Percentiles rank a stretch among this genome's conserved stretches.
Evolutionary conservation across 495 filamentous ascomycete species (phyloP).

Genomic region (Filosporella fistucella): DNA sequence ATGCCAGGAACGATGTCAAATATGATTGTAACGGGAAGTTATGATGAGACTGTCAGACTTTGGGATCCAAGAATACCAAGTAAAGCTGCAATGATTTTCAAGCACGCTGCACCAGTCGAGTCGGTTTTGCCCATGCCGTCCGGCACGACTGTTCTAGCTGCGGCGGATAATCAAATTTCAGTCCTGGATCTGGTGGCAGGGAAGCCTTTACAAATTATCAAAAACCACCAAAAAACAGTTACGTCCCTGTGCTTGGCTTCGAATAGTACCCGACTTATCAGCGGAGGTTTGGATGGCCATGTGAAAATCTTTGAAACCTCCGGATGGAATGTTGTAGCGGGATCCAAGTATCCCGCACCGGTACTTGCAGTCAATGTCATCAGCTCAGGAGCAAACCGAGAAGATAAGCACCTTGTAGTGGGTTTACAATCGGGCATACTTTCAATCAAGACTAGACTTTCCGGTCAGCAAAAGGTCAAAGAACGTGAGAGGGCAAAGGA

Average conservation of each 20-base stretch:
- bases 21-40: constrained; percentile 79
- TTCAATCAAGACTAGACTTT: constrained; percentile 79
- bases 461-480: constrained; percentile 60
- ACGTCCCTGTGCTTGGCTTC: constrained; percentile 76
- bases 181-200: constrained; percentile 94
- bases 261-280: constrained; percentile 72
- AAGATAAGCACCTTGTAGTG: constrained; percentile 83
- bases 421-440: constrained; percentile 84
- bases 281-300: constrained; percentile 87
- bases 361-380: constrained; percentile 80
- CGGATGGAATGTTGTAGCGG: constrained; percentile 87
- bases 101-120: constrained; percentile 85
- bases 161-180: constrained; percentile 81
- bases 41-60: constrained; percentile 87
- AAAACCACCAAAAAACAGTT: constrained; percentile 97
- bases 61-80: constrained; percentile 82
- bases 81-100: constrained; percentile 75
- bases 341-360: constrained; percentile 86
- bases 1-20: constrained; percentile 75
- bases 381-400: constrained; percentile 54
- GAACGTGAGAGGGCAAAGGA: constrained; percentile 77
- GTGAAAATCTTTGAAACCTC: constrained; percentile 93
- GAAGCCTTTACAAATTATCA: constrained; percentile 76
- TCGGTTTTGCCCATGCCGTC: constrained; percentile 77
- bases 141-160: constrained; percentile 79